These are phyloP conservation scores for Nyssa sinensis DNA, from an alignment of 148 eudicot species.

Conservation along the genomic window DNA sequence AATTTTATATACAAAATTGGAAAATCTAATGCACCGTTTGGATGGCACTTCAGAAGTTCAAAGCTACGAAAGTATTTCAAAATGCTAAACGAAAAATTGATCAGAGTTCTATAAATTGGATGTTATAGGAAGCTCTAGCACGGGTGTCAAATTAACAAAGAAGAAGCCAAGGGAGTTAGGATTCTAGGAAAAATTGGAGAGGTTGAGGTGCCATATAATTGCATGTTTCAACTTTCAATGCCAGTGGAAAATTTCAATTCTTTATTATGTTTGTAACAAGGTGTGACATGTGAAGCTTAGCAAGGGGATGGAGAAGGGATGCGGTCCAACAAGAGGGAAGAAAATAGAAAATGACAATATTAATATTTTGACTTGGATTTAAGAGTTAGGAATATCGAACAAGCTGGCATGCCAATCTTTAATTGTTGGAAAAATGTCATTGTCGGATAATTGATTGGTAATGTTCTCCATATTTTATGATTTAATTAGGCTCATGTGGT, in stretches of 20 bases:
- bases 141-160: background rate
- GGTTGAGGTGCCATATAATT: background rate
- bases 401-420: background rate
- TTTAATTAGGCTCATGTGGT: too few relatives aligned
- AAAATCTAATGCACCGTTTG: background rate
- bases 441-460: too few relatives aligned
- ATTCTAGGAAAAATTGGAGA: too few relatives aligned
- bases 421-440: too few relatives aligned
- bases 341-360: background rate
- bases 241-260: too few relatives aligned
- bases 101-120: background rate
- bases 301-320: background rate
- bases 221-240: too few relatives aligned
- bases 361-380: background rate
- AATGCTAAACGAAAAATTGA: background rate
- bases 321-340: background rate
- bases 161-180: too few relatives aligned
- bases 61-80: background rate
- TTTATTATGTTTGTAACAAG: too few relatives aligned
- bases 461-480: too few relatives aligned
- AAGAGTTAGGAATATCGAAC: background rate
- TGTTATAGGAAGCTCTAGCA: background rate
- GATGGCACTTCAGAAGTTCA: background rate
- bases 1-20: background rate
- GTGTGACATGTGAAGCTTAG: too few relatives aligned